Conservation (phyloP, 2,329 filamentous ascomycete genomes). For the Rugonectria rugulosa region DNA sequence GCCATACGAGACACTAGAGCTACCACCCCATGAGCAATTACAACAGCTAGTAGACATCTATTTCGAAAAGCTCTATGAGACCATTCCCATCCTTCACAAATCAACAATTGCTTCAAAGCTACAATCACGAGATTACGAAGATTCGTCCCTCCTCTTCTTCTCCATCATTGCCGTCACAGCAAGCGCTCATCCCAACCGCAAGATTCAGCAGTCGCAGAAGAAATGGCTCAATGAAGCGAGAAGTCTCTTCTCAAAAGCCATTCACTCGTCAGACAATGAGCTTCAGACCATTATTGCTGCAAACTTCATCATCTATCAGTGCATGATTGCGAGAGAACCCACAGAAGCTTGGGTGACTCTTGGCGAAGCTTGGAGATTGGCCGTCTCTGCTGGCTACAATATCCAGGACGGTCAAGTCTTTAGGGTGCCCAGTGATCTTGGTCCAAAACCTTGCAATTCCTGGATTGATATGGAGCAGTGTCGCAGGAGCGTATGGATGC, state of each 20-base stretch:
- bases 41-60: slow-evolving; percentile 32
- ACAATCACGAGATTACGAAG: neutral
- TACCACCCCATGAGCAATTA: slow-evolving; percentile 20
- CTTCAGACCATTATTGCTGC: slow-evolving; percentile 33
- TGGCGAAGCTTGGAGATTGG: slow-evolving; percentile 36
- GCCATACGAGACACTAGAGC: neutral
- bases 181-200: slow-evolving; percentile 25
- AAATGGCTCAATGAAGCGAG: slow-evolving; percentile 32
- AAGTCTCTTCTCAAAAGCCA: slow-evolving; percentile 19
- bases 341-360: slow-evolving; percentile 29
- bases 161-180: slow-evolving; percentile 32
- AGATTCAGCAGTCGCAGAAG: slow-evolving; percentile 25
- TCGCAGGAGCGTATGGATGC: slow-evolving; percentile 31
- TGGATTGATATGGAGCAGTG: slow-evolving; percentile 34
- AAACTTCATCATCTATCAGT: slow-evolving; percentile 31
- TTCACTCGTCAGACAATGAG: slow-evolving; percentile 22
- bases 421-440: slow-evolving; percentile 16
- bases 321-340: slow-evolving; percentile 28
- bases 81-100: slow-evolving; percentile 33
- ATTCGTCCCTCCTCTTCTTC: slow-evolving; percentile 15
- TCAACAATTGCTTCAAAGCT: slow-evolving; percentile 5
- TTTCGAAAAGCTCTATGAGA: slow-evolving; percentile 32
- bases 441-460: neutral
- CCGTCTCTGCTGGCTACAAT: slow-evolving; percentile 30
- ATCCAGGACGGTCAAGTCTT: slow-evolving; percentile 15